Evolutionary conservation across 257 asterid species (phyloP), one percentile per base, ranked within the genome.

Genomic region (Primulina eburnea): DNA sequence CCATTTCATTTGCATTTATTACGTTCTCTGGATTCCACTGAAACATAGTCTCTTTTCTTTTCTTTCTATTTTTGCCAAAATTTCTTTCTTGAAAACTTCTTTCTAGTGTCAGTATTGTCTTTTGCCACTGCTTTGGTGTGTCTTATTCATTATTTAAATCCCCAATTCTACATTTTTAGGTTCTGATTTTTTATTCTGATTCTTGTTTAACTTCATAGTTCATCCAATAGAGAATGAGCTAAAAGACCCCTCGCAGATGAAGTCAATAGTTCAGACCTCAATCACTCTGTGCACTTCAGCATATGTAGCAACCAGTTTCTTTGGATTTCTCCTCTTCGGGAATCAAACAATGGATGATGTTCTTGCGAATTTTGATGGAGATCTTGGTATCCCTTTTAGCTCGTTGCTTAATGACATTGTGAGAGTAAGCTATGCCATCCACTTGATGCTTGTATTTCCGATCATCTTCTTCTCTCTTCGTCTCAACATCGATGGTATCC

Each of bases 171-270:
- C 21, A 34, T 65, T 50, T 65, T 47, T 2, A 60, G 57, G 55
- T 58, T 34, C 40, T 58, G 20, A 35, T 33, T 47, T 24, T 57
- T 81, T 62, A 52, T 58, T 34, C 40, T 58, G 20, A 35, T 33
- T 47, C 30, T 57, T 81, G 47, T 71, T 68, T 35, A 26, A 62
- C 62, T 53, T 59, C 65, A 72, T 83, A 90, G 97, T 87, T 71
- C 97, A 89, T 80, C 97, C 95, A 7, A 89, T 91, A 58, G 95
- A 89, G 84, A 89, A 79, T 64, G 97, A 91, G 79, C 83, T 91
- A 38, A 82, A 83, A 76, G 95, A 87, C 63, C 82, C 91, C 50
- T 71, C 85, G 24, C 86, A 84, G 76, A 89, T 89, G 96, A 91
- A 81, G 75, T 77, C 87, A 60, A 89, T 89, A 56, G 95, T 91